Base-by-base conservation (phyloP, 2,329 filamentous ascomycete species). In the Tolypocladium pustulatum region DNA sequence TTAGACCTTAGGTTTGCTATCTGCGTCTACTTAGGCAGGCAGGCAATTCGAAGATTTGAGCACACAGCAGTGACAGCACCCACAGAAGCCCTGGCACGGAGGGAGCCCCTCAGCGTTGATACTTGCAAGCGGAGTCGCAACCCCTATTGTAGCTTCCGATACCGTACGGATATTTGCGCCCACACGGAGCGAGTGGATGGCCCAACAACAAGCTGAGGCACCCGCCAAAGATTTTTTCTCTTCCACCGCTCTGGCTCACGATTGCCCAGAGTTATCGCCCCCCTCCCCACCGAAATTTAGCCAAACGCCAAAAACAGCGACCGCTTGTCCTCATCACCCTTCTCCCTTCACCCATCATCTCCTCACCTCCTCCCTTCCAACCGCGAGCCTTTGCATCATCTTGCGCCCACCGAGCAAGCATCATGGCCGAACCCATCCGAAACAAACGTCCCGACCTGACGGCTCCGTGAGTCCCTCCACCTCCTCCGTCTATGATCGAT, bases 391-490 rank as follows among this genome's bases (percentile, higher is more conserved):
- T 60, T 66, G 62, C 61, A 66, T 59, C 63, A 58, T 58, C 59
- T 59, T 64, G 61, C 63, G 66, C 59, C 56, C 60, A 51, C 64
- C 58, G 63, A 67, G 66, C 69, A 68, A 67, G 71, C 72, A 75
- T 67, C 67, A 84, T 85, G 81, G 81, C 82, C 68, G 82, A 85
- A 72, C 82, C 82, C 63, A 85, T 85, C 71, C 82, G 81, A 75
- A 83, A 82, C 74, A 84, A 84, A 74, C 80, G 82, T 67, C 75
- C 78, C 61, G 82, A 85, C 67, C 70, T 77, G 64, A 75, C 76
- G 72, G 82, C 82, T 67, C 82, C 82, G 82, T 85, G 75, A 75
- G 82, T 82, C 38, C 27, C 38, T 22, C 55, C 43, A 22, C n/a
- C 41, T 13, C 20, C 38, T 8, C 10, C 30, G 17, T 54, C 32